These are phyloP conservation scores for Hsuehochloa calcarea DNA, from an alignment of 176 grass and related monocot species.

Conservation along the genomic window DNA sequence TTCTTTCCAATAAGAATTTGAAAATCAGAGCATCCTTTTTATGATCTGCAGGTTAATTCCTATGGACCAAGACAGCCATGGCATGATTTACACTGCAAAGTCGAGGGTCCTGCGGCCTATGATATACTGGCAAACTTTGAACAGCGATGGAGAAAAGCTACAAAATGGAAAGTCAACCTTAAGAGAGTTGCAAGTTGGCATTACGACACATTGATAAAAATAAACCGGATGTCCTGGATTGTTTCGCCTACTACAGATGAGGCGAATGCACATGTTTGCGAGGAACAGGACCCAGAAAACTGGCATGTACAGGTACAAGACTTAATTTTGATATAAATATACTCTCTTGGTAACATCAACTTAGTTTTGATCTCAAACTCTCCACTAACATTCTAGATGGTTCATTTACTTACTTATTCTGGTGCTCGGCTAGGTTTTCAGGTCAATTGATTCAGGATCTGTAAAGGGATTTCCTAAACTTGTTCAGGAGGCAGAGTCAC, in stretches of 20 bases:
- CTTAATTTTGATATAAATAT: not conserved
- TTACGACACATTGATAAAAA: constrained; percentile 57
- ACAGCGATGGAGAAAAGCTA: constrained; percentile 58
- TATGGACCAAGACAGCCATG: constrained; percentile 61
- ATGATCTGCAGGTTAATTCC: constrained; percentile 27
- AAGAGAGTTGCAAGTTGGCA: constrained; percentile 54
- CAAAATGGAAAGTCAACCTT: constrained; percentile 68
- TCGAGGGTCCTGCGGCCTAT: constrained; percentile 58
- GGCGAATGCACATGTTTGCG: constrained; percentile 32
- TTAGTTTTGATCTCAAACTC: not conserved
- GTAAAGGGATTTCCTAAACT: constrained; percentile 65
- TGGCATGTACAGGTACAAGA: constrained; percentile 58
- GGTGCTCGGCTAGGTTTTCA: constrained; percentile 38
- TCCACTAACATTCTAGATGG: not conserved
- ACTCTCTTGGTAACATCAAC: no score
- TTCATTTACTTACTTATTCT: not conserved
- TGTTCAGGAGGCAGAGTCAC: constrained; percentile 57
- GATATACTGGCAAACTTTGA: constrained; percentile 70
- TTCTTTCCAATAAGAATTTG: not conserved
- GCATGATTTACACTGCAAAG: constrained; percentile 65
- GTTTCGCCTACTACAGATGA: constrained; percentile 35
- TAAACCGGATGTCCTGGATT: constrained; percentile 67
- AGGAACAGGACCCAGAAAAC: constrained; percentile 53
- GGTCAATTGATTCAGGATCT: constrained; percentile 70
- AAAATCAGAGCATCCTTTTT: not conserved